Evolutionary conservation across 768 basidiomycete species (phyloP), one percentile per base, ranked within the genome.

Genomic region (Leccinellum rugosiceps): DNA sequence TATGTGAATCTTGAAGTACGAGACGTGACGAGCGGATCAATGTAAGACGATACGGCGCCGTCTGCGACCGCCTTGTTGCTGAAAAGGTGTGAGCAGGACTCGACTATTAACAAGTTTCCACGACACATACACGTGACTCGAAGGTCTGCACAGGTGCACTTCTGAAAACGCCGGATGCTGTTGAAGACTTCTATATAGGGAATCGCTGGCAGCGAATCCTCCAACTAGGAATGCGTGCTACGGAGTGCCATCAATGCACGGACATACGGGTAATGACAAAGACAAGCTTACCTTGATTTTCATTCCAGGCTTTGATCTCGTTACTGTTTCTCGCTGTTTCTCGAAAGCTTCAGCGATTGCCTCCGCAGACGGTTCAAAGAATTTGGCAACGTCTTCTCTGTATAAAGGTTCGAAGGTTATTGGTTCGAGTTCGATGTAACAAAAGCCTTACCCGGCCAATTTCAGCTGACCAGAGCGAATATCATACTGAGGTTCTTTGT

Each of bases 11-110:
- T 77, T 3, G 80, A 71, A 0, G 81, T 71, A 26, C 81, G 75
- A 10, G 72, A 70, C 0, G 74, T 70, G 9, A 83, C 80, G 19
- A 76, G 74, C 48, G 77, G 77, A 41, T 82, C 78, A 3, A 83
- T 53, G 31, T 69, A 72, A 55, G 65, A 76, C 13, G 17, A 47
- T 0, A 47, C 46, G 25, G 46, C 46, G 0, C 46, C 46, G 5
- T 47, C 46, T 17, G 46, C 46, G 17, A 47, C 46, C 9, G 46
- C 46, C 25, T 47, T 47, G 17, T 47, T 47, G 17, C 46, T 47
- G 46, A 47, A 5, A 26, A 47, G 17, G 9, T 25, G 15, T 47
- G 9, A 47, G 15, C 5, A 26, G 25, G 17, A 6, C 46, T 10
- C 17, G 1, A 17, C 9, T 7, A 47, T 19, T 3, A n/a, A 38